phyloP scores from a whole-genome alignment of 2,329 filamentous ascomycete genomes.

The Colletotrichum ledebouriae region DNA sequence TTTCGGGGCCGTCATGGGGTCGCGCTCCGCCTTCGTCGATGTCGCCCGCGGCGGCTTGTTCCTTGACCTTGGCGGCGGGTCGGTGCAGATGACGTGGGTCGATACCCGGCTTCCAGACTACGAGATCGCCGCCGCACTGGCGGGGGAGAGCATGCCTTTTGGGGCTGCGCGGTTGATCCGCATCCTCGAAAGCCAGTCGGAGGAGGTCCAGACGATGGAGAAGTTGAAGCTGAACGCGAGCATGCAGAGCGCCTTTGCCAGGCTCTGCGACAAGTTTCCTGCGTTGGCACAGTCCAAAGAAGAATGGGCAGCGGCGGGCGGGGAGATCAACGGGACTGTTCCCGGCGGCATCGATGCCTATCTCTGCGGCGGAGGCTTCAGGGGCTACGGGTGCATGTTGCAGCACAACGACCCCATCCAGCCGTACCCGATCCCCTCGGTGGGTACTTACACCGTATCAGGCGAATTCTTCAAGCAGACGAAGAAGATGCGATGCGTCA shows the following conservation, averaged over 20 bases:
- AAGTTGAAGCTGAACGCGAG: slow-evolving; percentile 67
- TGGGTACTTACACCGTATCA: slow-evolving; percentile 81
- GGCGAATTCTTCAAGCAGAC: slow-evolving; percentile 71
- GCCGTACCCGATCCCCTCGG: slow-evolving; percentile 86
- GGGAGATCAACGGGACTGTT: slow-evolving; percentile 43
- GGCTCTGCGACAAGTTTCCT: slow-evolving; percentile 63
- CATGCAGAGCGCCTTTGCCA: slow-evolving; percentile 71
- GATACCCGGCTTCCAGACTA: slow-evolving; percentile 63
- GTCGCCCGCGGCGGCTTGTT: slow-evolving; percentile 78
- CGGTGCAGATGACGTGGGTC: slow-evolving; percentile 75
- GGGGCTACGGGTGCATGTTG: slow-evolving; percentile 90
- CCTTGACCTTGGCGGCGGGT: slow-evolving; percentile 86
- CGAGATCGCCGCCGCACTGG: slow-evolving; percentile 65
- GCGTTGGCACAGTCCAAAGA: slow-evolving; percentile 57
- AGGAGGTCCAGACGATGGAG: slow-evolving; percentile 59
- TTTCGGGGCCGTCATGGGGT: slow-evolving; percentile 83
- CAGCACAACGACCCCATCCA: slow-evolving; percentile 81
- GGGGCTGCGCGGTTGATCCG: slow-evolving; percentile 70
- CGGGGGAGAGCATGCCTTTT: slow-evolving; percentile 71
- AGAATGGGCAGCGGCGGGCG: slow-evolving; percentile 46
- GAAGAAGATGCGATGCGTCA: slow-evolving; percentile 63
- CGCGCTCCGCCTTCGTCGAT: slow-evolving; percentile 78
- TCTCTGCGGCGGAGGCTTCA: slow-evolving; percentile 89
- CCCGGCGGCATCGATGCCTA: slow-evolving; percentile 76
- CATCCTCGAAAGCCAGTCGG: slow-evolving; percentile 59